A percentile compares a stretch with the other conserved stretches of the same genome.
phyloP scores from a whole-genome alignment of 1,284 basidiomycete species.

The Erythrobasidium hasegawianum region DNA sequence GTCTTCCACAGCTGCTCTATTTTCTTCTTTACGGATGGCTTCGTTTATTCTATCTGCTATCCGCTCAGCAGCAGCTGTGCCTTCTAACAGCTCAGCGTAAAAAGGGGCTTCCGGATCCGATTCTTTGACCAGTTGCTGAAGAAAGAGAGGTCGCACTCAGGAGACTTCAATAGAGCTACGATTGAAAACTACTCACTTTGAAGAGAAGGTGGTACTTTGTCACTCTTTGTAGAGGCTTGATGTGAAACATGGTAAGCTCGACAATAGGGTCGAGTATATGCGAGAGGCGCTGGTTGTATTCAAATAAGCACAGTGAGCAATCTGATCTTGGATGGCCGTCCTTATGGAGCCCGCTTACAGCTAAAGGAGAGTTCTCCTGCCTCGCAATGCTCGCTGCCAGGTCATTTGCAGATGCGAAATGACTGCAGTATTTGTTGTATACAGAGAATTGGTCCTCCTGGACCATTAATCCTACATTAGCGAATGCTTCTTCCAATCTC shows the following conservation, averaged over 20 bases:
- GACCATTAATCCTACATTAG: conserved; percentile 35
- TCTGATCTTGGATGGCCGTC: no score
- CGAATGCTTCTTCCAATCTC: not conserved
- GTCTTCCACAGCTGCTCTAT: conserved; percentile 79
- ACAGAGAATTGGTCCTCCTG: conserved; percentile 90
- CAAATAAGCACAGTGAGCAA: not conserved
- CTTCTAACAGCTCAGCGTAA: conserved; percentile 76
- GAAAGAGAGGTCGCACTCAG: not conserved
- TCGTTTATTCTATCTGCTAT: conserved; percentile 97
- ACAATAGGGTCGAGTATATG: conserved; percentile 51
- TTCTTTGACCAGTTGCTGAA: conserved; percentile 61
- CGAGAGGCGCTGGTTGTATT: conserved; percentile 38
- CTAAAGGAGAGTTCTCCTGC: conserved; percentile 73
- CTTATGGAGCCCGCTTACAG: conserved; percentile 48
- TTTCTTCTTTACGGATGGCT: conserved; percentile 75
- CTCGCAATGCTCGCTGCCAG: conserved; percentile 59
- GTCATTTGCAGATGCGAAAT: conserved; percentile 82
- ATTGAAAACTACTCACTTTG: conserved; percentile 53
- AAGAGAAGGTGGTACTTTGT: conserved; percentile 70
- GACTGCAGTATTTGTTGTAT: conserved; percentile 97
- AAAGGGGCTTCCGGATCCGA: conserved; percentile 60
- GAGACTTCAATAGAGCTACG: not conserved
- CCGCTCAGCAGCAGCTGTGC: conserved; percentile 79
- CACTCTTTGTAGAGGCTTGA: conserved; percentile 72
- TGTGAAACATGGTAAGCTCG: conserved; percentile 80